A percentile compares a stretch with the other conserved stretches of the same genome.
Evolutionary conservation across 345 rosid genomes (phyloP).

Genomic region (Garcia nutans): DNA sequence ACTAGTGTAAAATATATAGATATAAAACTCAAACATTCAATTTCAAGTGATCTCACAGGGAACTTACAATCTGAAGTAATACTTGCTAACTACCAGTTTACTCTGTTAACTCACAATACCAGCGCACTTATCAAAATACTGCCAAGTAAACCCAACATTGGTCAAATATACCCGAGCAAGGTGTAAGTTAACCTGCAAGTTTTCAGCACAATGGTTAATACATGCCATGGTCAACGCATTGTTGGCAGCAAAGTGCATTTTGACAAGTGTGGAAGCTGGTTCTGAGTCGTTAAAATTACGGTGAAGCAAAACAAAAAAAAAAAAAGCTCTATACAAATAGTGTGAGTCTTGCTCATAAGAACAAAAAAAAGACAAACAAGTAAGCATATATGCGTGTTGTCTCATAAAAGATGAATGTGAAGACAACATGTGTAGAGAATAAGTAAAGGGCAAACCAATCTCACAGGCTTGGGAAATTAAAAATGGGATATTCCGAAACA

Average conservation of each 20-base stretch:
- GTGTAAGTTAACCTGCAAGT: conserved; percentile 16
- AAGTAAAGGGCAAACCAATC: not conserved
- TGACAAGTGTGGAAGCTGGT: not conserved
- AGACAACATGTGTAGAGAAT: not conserved
- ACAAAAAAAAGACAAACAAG: not conserved
- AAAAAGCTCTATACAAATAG: not conserved
- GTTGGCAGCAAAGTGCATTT: conserved; percentile 4
- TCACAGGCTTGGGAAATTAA: not conserved
- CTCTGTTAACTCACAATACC: conserved; percentile 12
- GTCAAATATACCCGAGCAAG: conserved; percentile 13
- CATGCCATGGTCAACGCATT: not conserved
- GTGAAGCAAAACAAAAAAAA: not conserved
- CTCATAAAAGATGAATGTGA: not conserved
- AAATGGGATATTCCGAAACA: not conserved
- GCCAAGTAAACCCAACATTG: conserved; percentile 12
- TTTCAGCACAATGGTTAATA: conserved; percentile 17
- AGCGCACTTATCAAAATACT: conserved; percentile 14
- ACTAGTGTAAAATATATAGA: not conserved
- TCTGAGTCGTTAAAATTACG: not conserved
- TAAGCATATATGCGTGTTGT: not conserved
- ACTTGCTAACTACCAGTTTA: conserved; percentile 14
- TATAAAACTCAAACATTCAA: not conserved
- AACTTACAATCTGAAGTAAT: conserved; percentile 18
- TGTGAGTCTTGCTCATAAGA: not conserved
- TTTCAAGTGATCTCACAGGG: conserved; percentile 5